Percentiles rank a stretch among this genome's conserved stretches.
These are phyloP conservation scores for Fusarium cyanostomum DNA, from an alignment of 2,329 filamentous ascomycete genomes.

Conservation along the genomic window DNA sequence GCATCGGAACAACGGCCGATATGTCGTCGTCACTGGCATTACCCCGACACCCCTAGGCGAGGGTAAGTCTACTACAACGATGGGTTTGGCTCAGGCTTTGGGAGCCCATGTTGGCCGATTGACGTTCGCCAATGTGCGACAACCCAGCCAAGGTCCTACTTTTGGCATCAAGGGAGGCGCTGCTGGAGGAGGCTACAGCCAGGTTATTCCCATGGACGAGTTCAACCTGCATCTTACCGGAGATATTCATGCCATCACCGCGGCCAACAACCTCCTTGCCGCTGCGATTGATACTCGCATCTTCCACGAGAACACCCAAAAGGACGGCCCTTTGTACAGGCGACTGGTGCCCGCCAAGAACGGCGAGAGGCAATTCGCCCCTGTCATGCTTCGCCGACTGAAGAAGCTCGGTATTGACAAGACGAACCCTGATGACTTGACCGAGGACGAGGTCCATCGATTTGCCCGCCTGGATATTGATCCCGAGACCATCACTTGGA, in stretches of 20 bases:
- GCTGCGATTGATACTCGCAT: constrained; percentile 98
- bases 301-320: constrained; percentile 97
- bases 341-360: constrained; percentile 91
- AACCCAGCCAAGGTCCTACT: constrained; percentile 95
- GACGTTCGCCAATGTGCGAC: constrained; percentile 95
- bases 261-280: constrained; percentile 95
- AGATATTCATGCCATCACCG: constrained; percentile 96
- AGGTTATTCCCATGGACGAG: constrained; percentile 99
- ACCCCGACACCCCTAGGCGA: constrained; percentile 96
- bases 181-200: constrained; percentile 96
- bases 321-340: constrained; percentile 86
- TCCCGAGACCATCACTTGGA: constrained; percentile 96
- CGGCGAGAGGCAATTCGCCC: constrained; percentile 85
- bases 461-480: constrained; percentile 98
- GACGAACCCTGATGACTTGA: constrained; percentile 90
- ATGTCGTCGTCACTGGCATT: constrained; percentile 93
- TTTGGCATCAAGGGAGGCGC: constrained; percentile 99
- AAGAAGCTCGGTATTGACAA: constrained; percentile 97
- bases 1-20: constrained; percentile 88
- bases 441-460: constrained; percentile 83
- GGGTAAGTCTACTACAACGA: constrained; percentile 97
- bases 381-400: constrained; percentile 90
- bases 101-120: constrained; percentile 88
- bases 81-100: constrained; percentile 92
- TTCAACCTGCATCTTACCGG: constrained; percentile 98